Percentiles rank a stretch among this genome's conserved stretches.
Conservation (phyloP, 495 filamentous ascomycete genomes). For the Darksidea phi region DNA sequence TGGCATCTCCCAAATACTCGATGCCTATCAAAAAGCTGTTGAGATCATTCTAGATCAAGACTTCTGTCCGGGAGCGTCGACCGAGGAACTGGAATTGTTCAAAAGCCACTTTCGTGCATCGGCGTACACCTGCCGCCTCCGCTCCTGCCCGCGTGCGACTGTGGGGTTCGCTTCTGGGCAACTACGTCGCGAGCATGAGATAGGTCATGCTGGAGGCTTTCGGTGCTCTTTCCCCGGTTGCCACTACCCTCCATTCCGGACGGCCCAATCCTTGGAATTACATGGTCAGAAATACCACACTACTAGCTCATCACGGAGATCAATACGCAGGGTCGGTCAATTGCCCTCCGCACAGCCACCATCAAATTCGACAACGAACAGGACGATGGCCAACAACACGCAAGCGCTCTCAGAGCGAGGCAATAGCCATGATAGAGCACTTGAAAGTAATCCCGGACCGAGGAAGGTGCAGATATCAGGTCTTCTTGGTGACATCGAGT, state of each 20-base stretch:
- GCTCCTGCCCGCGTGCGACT: slow-evolving; percentile 1
- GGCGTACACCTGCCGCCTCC: slow-evolving; percentile 2
- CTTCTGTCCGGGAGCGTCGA: background rate
- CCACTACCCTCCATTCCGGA: background rate
- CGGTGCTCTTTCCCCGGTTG: background rate
- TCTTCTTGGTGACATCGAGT: too few relatives aligned
- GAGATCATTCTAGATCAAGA: background rate
- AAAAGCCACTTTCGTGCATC: slow-evolving; percentile 6
- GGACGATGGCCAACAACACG: too few relatives aligned
- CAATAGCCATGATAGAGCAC: too few relatives aligned
- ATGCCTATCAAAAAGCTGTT: slow-evolving; percentile 4
- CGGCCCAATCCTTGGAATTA: background rate
- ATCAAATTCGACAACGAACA: too few relatives aligned
- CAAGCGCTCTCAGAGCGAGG: too few relatives aligned
- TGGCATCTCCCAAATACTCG: background rate
- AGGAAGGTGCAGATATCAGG: too few relatives aligned
- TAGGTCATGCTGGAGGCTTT: slow-evolving; percentile 5
- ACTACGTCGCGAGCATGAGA: slow-evolving; percentile 4
- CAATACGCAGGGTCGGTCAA: background rate
- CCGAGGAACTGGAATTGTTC: slow-evolving; percentile 2
- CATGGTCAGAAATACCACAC: background rate
- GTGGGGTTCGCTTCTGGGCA: background rate
- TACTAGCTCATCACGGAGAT: background rate
- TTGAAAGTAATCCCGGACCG: too few relatives aligned
- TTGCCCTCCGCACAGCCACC: too few relatives aligned